Percentiles rank a stretch among this genome's conserved stretches.
phyloP scores from a whole-genome alignment of 371 early-diverging fungal species.

The Lichtheimia ornata region DNA sequence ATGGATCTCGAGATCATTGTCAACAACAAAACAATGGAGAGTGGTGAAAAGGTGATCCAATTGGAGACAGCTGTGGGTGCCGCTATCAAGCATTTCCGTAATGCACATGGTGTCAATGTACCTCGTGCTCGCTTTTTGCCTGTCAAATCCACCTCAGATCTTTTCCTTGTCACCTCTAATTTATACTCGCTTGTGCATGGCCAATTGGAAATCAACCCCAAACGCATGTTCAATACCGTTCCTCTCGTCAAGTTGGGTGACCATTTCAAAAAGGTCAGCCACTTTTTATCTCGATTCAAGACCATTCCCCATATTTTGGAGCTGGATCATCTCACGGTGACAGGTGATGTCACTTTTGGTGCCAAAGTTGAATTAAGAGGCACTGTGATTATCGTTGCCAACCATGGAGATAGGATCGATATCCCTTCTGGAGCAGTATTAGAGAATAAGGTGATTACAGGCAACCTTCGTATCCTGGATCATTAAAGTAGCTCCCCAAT shows the following conservation, averaged over 20 bases:
- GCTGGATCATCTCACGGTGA: slow-evolving; percentile 97
- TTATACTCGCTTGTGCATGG: slow-evolving; percentile 95
- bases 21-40: slow-evolving; percentile 88
- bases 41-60: slow-evolving; percentile 96
- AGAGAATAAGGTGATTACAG: slow-evolving; percentile 98
- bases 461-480: slow-evolving; percentile 91
- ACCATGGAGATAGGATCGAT: slow-evolving; percentile 93
- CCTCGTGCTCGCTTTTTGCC: slow-evolving; percentile 98
- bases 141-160: slow-evolving; percentile 98
- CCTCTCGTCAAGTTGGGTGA: slow-evolving; percentile 98
- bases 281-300: slow-evolving; percentile 80
- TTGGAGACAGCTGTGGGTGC: slow-evolving; percentile 99
- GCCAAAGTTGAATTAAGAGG: slow-evolving; percentile 92
- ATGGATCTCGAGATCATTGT: slow-evolving; percentile 97
- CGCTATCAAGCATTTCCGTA: slow-evolving; percentile 98
- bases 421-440: slow-evolving; percentile 97
- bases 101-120: slow-evolving; percentile 97
- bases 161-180: slow-evolving; percentile 97
- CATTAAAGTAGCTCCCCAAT: slow-evolving; percentile 45
- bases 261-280: slow-evolving; percentile 95
- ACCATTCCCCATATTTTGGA: slow-evolving; percentile 96
- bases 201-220: slow-evolving; percentile 87
- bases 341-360: slow-evolving; percentile 98
- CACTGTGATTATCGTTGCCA: slow-evolving; percentile 99
- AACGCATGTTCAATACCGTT: slow-evolving; percentile 88